phyloP scores from a whole-genome alignment of 2,329 filamentous ascomycete species.

The Nemania bipapillata region DNA sequence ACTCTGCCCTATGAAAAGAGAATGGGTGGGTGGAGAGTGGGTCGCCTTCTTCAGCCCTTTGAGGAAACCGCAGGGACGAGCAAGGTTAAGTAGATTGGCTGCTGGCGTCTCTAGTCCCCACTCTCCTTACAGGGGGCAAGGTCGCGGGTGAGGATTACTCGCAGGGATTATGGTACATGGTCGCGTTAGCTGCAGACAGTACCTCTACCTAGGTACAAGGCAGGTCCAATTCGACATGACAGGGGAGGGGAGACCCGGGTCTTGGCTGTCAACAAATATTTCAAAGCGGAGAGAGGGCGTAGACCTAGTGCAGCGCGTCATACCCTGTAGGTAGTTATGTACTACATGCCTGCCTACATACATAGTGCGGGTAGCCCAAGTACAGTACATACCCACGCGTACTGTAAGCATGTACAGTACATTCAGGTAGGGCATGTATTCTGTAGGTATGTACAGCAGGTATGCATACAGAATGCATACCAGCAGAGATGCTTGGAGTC shows the following conservation, averaged over 20 bases:
- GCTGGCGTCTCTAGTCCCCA: slow-evolving; percentile 20
- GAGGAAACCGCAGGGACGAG: slow-evolving; percentile 17
- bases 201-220: slow-evolving; percentile 29
- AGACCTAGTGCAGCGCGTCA: slow-evolving; percentile 2
- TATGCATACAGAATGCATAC: background rate
- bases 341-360: no score
- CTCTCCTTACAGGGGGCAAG: slow-evolving; percentile 26
- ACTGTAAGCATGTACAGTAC: background rate
- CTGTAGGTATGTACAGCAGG: no score
- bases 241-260: slow-evolving; percentile 1
- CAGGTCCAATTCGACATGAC: slow-evolving; percentile 13
- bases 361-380: background rate
- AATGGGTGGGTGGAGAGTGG: slow-evolving; percentile 27
- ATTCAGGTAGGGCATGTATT: no score
- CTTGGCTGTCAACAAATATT: slow-evolving; percentile 28
- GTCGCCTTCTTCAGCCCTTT: slow-evolving; percentile 38
- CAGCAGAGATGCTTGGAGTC: background rate
- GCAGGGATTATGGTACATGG: slow-evolving; percentile 38
- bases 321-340: no score
- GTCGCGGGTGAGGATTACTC: slow-evolving; percentile 34
- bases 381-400: background rate
- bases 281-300: slow-evolving; percentile 24
- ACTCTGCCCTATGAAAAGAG: slow-evolving; percentile 38
- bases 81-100: slow-evolving; percentile 32
- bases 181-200: slow-evolving; percentile 26